Conservation (phyloP, 192 early-diverging fungal species). For the Gaertneriomyces sp. region DNA sequence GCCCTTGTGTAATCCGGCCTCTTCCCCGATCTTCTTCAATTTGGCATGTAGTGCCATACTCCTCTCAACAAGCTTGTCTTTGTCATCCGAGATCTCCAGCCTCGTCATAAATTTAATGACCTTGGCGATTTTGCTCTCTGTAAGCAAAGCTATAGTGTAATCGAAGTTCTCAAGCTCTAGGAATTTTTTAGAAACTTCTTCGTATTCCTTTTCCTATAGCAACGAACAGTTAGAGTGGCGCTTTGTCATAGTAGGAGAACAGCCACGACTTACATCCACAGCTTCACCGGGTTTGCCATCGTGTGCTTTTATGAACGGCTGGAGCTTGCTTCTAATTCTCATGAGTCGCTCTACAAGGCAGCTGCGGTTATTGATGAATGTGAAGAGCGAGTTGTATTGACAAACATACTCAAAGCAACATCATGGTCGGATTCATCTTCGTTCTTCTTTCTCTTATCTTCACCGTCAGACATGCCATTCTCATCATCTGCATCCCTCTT, state of each 20-base stretch:
- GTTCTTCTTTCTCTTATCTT: not conserved
- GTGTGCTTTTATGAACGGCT: not conserved
- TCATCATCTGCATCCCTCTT: not conserved
- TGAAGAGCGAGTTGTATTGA: not conserved
- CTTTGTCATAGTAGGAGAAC: not conserved
- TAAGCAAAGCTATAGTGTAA: not conserved
- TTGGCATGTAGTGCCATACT: not conserved
- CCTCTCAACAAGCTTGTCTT: not conserved
- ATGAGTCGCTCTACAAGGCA: not conserved
- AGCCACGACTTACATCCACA: not conserved
- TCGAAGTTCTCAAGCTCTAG: not conserved
- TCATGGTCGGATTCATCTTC: not conserved
- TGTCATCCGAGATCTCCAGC: not conserved
- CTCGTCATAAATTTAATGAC: not conserved
- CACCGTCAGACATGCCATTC: not conserved
- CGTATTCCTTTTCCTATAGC: not conserved
- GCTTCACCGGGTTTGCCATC: not conserved
- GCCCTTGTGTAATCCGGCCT: no score
- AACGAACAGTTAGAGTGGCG: not conserved
- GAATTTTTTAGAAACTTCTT: not conserved
- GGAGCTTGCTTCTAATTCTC: slow-evolving; percentile 1
- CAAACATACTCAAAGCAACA: not conserved
- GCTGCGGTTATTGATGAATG: not conserved
- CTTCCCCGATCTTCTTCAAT: no score
- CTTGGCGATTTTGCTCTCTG: slow-evolving; percentile 2